Base-by-base conservation (phyloP, 805 yeast genomes). In the Candida pseudoglaebosa region DNA sequence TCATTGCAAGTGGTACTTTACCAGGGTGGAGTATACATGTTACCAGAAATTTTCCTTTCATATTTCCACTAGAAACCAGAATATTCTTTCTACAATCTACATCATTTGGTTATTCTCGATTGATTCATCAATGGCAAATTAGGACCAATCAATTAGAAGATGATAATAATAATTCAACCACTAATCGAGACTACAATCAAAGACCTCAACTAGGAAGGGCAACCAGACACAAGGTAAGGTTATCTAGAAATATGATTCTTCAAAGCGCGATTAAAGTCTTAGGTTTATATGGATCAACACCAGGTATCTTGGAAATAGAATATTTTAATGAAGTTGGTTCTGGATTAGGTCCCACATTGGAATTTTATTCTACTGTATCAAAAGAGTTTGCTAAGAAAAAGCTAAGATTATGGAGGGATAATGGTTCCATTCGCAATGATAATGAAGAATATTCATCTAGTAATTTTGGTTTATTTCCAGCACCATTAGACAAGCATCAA, bases 261-360 rank as follows among this genome's bases (percentile, higher is more conserved):
- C 79, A 80, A 45, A 82, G 93, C 42, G 95, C 95, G 0, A 59
- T 84, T 36, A 86, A 86, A 51, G 84, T 90, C 2, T 65, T 93
- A 59, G 82, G 79, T 32, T 65, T 77, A 36, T 83, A 87, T 56
- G 95, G 93, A 0, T 63, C 84, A 0, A 73, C 82, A n/a, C 89
- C 96, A 1, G 83, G 88, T 20, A 68, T 85, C 4, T 62, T 91
- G 16, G 98, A 91, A 50, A 80, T 93, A 40, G 96, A 90, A 56
- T 91, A 84, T 52, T 78, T 73, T 45, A 89, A 83, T 47, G 99
- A 91, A 57, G 96, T 75, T 5, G 99, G 98, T n/a, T 82, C 96
- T 0, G 99, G 99, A 0, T 64, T 89, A 32, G 99, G 99, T 0
- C 99, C 99, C 3, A 91, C 99, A 0, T 67, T 90, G 46, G 99